Percentiles rank a stretch among this genome's conserved stretches.
Evolutionary conservation across 306 rosid genomes (phyloP).

Genomic region (Potentilla sterilis): DNA sequence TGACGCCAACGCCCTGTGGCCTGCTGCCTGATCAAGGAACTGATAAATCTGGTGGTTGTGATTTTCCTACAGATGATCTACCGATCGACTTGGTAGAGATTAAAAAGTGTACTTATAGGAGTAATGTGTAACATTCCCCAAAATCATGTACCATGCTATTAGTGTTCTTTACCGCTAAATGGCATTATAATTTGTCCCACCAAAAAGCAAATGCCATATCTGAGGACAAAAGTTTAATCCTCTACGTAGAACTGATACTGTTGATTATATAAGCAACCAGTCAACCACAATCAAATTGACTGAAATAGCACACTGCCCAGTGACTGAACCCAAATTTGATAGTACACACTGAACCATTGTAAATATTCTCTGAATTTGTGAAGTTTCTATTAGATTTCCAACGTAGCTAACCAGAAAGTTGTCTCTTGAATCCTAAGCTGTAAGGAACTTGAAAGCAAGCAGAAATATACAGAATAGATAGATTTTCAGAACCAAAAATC

Average conservation of each 20-base stretch:
- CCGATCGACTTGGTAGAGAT: constrained; percentile 56
- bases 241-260: background rate
- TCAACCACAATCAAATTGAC: background rate
- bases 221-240: background rate
- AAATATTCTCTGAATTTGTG: background rate
- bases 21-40: constrained; percentile 51
- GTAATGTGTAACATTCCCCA: constrained; percentile 11
- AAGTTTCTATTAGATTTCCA: background rate
- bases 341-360: background rate
- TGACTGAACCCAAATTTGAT: background rate
- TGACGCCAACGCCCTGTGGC: constrained; percentile 62
- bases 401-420: background rate
- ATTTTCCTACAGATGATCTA: constrained; percentile 53
- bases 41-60: constrained; percentile 41
- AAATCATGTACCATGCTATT: background rate
- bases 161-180: background rate
- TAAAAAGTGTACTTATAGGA: constrained; percentile 47
- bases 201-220: background rate
- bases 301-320: background rate
- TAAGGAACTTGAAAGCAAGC: background rate
- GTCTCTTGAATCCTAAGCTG: background rate
- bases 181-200: background rate
- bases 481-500: background rate
- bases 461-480: background rate
- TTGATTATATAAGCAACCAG: background rate